phyloP scores from a whole-genome alignment of 352 stramenopile genomes.

The Phytophthora multivora region DNA sequence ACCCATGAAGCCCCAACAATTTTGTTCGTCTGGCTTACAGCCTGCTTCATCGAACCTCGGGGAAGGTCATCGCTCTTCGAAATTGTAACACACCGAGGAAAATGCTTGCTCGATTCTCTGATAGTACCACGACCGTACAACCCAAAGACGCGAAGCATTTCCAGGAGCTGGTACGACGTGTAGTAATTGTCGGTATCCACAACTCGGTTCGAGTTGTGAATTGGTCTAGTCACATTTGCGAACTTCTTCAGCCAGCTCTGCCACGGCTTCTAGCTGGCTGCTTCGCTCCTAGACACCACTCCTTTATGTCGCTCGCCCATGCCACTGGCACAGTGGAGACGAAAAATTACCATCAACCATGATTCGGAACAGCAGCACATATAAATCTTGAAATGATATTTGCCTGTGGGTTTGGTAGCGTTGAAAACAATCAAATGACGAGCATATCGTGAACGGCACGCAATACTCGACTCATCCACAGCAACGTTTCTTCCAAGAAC shows the following conservation, averaged over 20 bases:
- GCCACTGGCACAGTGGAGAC: no score
- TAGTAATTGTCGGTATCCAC: slow-evolving; percentile 3
- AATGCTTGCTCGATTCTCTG: not conserved
- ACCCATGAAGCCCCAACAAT: not conserved
- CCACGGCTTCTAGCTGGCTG: not conserved
- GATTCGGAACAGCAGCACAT: slow-evolving; percentile 25
- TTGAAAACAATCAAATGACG: slow-evolving; percentile 2
- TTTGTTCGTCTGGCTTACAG: not conserved
- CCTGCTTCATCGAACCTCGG: not conserved
- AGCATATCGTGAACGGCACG: slow-evolving; percentile 10
- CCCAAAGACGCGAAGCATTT: not conserved
- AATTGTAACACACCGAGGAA: not conserved
- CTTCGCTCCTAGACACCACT: no score
- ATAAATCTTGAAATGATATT: slow-evolving; percentile 44
- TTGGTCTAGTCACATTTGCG: not conserved
- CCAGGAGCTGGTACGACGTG: not conserved
- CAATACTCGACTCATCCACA: slow-evolving; percentile 1
- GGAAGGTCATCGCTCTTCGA: not conserved
- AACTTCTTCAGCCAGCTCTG: not conserved
- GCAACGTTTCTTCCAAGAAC: not conserved
- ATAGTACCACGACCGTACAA: not conserved
- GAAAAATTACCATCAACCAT: no score
- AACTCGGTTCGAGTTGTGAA: not conserved
- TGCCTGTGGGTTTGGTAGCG: slow-evolving; percentile 30
- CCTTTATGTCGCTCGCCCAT: no score